Conservation (phyloP, 2,329 filamentous ascomycete genomes). For the Aspergillus ochraceus region DNA sequence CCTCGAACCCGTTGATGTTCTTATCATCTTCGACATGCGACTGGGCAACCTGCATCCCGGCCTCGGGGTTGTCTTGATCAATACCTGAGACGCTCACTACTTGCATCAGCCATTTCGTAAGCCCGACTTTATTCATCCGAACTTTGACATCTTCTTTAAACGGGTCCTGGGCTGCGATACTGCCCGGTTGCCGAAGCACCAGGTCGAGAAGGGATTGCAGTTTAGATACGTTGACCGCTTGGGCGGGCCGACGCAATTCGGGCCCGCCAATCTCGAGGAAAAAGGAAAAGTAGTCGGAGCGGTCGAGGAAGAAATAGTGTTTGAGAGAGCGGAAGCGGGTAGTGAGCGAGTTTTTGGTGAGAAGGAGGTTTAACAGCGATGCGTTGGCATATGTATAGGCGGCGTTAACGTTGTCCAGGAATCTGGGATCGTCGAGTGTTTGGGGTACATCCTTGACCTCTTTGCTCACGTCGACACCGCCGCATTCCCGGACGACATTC, state of each 20-base stretch:
- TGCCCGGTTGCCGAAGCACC: slow-evolving; percentile 92
- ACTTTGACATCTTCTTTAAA: slow-evolving; percentile 99
- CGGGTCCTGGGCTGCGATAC: slow-evolving; percentile 86
- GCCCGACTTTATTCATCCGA: slow-evolving; percentile 89
- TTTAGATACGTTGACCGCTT: slow-evolving; percentile 86
- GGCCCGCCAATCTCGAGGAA: slow-evolving; percentile 90
- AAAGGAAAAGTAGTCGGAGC: slow-evolving; percentile 97
- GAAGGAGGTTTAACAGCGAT: slow-evolving; percentile 82
- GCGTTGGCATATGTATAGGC: slow-evolving; percentile 96
- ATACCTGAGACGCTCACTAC: slow-evolving; percentile 96
- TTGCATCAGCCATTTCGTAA: slow-evolving; percentile 91
- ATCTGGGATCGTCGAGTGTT: slow-evolving; percentile 87
- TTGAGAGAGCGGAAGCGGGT: slow-evolving; percentile 86
- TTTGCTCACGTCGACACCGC: slow-evolving; percentile 90
- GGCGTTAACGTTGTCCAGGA: slow-evolving; percentile 92
- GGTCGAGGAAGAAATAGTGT: slow-evolving; percentile 98
- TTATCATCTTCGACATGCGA: slow-evolving; percentile 72
- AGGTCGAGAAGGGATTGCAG: slow-evolving; percentile 94
- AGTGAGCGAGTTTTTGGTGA: slow-evolving; percentile 89
- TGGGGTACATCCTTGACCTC: slow-evolving; percentile 83
- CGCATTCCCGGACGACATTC: slow-evolving; percentile 95
- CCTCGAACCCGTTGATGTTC: slow-evolving; percentile 86
- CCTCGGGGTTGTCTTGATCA: slow-evolving; percentile 71
- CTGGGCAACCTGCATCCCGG: slow-evolving; percentile 64
- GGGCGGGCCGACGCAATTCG: slow-evolving; percentile 86